Evolutionary conservation across 257 asterid genomes (phyloP).

Genomic region (Eucommia ulmoides): DNA sequence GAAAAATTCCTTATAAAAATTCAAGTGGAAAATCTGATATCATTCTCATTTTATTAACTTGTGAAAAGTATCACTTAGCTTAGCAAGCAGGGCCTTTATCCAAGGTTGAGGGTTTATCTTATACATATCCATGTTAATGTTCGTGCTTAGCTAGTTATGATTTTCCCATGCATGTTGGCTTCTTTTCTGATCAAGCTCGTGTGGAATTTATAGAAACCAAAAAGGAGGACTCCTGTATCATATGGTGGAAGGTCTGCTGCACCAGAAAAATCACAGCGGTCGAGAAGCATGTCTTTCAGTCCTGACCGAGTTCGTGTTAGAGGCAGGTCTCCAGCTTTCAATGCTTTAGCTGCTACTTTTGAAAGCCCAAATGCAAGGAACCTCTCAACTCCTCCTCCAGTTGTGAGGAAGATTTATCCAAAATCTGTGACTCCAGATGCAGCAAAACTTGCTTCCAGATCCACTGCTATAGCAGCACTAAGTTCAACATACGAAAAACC

Average conservation of each 20-base stretch:
- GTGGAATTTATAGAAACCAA: constrained; percentile 55
- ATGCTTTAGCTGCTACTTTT: constrained; percentile 84
- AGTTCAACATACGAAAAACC: constrained; percentile 53
- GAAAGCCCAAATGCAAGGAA: constrained; percentile 75
- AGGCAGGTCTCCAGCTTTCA: constrained; percentile 98
- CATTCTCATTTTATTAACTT: too few relatives aligned
- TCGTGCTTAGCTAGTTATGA: neutral
- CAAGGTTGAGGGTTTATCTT: too few relatives aligned
- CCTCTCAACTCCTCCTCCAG: constrained; percentile 91
- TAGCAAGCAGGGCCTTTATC: too few relatives aligned
- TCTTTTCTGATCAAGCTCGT: constrained; percentile 2
- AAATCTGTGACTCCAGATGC: constrained; percentile 83
- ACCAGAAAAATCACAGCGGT: constrained; percentile 82
- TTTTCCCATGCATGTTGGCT: neutral
- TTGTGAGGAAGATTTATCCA: constrained; percentile 73
- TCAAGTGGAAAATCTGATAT: too few relatives aligned
- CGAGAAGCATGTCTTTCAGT: constrained; percentile 95
- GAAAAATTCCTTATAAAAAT: too few relatives aligned
- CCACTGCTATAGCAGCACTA: constrained; percentile 63
- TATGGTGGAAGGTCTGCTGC: constrained; percentile 75
- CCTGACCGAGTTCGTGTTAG: constrained; percentile 97
- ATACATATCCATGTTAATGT: neutral
- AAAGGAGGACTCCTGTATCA: constrained; percentile 60
- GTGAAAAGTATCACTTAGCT: too few relatives aligned
- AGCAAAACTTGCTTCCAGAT: constrained; percentile 31